These are phyloP conservation scores for Vinca minor DNA, from an alignment of 257 asterid species.

Conservation along the genomic window DNA sequence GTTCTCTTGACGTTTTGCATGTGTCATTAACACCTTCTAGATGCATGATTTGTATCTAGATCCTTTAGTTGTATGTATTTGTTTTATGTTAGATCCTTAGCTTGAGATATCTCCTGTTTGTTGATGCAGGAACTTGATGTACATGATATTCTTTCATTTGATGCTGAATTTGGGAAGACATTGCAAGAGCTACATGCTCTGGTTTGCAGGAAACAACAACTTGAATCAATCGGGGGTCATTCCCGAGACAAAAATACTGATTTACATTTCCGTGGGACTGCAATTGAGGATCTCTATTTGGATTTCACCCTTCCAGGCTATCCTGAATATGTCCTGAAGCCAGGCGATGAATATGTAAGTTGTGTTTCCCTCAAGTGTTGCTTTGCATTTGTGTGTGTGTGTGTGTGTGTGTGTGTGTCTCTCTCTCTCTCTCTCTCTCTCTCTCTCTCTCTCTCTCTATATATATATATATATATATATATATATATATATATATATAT, in stretches of 20 bases:
- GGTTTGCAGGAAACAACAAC: slow-evolving; percentile 58
- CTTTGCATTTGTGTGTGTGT: slow-evolving; percentile 7
- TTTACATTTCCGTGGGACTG: slow-evolving; percentile 60
- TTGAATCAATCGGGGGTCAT: slow-evolving; percentile 53
- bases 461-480: too few relatives aligned
- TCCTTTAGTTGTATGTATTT: too few relatives aligned
- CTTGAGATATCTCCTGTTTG: neutral
- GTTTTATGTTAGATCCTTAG: neutral
- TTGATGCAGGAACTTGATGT: slow-evolving; percentile 76
- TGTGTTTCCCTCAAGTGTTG: neutral
- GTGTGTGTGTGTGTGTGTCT: too few relatives aligned
- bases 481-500: too few relatives aligned
- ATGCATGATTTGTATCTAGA: too few relatives aligned
- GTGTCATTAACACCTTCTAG: too few relatives aligned
- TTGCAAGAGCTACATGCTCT: slow-evolving; percentile 89
- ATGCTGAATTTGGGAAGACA: slow-evolving; percentile 68
- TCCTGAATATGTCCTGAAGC: slow-evolving; percentile 73
- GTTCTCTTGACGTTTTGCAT: too few relatives aligned
- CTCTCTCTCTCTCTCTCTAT: too few relatives aligned
- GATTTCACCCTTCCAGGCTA: slow-evolving; percentile 95
- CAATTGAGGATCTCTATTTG: slow-evolving; percentile 79
- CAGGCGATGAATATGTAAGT: slow-evolving; percentile 57
- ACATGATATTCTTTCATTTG: slow-evolving; percentile 77
- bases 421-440: too few relatives aligned
- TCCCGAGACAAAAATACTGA: slow-evolving; percentile 28